These are phyloP conservation scores for Termitomyces sp. DNA, from an alignment of 768 basidiomycete genomes.

Conservation along the genomic window DNA sequence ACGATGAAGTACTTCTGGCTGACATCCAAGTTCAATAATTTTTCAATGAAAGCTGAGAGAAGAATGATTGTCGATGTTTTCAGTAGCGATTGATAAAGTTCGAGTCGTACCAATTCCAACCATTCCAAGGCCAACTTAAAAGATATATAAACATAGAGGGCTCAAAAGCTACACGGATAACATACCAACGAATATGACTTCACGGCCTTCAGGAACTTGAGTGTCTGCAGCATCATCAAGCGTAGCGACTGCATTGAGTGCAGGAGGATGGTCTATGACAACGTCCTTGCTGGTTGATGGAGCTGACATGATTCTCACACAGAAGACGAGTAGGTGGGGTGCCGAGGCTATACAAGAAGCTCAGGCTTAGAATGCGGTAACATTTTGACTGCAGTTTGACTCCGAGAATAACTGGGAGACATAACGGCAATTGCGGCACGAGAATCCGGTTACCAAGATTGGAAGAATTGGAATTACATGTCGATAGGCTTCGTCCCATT, in stretches of 20 bases:
- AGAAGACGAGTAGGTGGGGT: neutral
- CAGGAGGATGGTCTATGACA: neutral
- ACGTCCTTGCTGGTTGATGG: neutral
- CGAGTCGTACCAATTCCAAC: slow-evolving; percentile 45
- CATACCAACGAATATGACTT: slow-evolving; percentile 4
- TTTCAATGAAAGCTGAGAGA: slow-evolving; percentile 61
- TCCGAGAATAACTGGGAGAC: too few species aligned
- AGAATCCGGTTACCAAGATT: neutral
- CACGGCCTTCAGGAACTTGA: slow-evolving; percentile 1
- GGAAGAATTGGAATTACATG: neutral
- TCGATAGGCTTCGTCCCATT: neutral
- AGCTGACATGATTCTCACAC: neutral
- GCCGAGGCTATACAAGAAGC: neutral
- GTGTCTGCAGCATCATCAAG: neutral
- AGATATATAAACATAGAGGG: neutral
- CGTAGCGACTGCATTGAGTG: neutral
- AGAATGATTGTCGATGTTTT: neutral
- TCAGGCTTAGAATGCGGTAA: neutral
- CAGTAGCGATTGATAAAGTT: neutral
- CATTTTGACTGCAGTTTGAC: neutral
- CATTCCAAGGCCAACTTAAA: slow-evolving; percentile 54
- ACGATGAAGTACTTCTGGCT: slow-evolving; percentile 43
- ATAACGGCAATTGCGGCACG: neutral
- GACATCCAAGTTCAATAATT: slow-evolving; percentile 52
- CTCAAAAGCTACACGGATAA: neutral